A percentile compares a stretch with the other conserved stretches of the same genome.
Conservation (phyloP, 2,329 filamentous ascomycete genomes). For the Fusarium protoensiforme region DNA sequence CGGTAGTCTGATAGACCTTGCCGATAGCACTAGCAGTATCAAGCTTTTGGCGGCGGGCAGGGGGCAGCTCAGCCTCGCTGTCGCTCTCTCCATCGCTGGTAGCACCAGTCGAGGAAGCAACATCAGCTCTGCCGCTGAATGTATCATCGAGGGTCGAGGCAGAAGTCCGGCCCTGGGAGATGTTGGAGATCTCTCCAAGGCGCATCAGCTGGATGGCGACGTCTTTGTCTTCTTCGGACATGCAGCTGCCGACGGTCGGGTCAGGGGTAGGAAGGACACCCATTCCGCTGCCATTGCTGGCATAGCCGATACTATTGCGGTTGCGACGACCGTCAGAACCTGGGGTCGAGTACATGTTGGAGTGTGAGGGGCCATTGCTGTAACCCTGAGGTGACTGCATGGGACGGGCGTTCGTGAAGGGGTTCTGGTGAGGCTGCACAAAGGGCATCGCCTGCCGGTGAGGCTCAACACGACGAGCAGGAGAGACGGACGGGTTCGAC, state of each 20-base stretch:
- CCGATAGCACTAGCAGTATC: constrained; percentile 56
- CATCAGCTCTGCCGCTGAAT: constrained; percentile 89
- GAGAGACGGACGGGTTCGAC: constrained; percentile 98
- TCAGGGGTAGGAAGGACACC: constrained; percentile 90
- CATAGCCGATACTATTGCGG: constrained; percentile 71
- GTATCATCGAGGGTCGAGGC: constrained; percentile 94
- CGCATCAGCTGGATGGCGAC: constrained; percentile 97
- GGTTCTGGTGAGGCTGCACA: constrained; percentile 79
- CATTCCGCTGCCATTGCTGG: constrained; percentile 54
- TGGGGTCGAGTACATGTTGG: constrained; percentile 72
- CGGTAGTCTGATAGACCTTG: constrained; percentile 63
- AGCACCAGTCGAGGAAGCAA: constrained; percentile 84
- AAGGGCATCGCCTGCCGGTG: constrained; percentile 80
- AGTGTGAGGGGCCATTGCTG: constrained; percentile 58
- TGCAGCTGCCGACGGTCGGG: constrained; percentile 95
- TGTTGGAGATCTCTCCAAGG: constrained; percentile 91
- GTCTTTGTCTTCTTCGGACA: constrained; percentile 94
- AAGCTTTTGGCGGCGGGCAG: constrained; percentile 68
- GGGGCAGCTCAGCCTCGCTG: constrained; percentile 70
- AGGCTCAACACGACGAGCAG: constrained; percentile 82
- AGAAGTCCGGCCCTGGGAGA: constrained; percentile 91
- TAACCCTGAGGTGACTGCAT: constrained; percentile 89
- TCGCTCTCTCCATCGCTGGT: constrained; percentile 82
- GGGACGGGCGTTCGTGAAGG: constrained; percentile 80
- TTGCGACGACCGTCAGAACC: constrained; percentile 71